Evolutionary conservation across 129 eudicot species (phyloP).

Genomic region (Mikania micrantha): DNA sequence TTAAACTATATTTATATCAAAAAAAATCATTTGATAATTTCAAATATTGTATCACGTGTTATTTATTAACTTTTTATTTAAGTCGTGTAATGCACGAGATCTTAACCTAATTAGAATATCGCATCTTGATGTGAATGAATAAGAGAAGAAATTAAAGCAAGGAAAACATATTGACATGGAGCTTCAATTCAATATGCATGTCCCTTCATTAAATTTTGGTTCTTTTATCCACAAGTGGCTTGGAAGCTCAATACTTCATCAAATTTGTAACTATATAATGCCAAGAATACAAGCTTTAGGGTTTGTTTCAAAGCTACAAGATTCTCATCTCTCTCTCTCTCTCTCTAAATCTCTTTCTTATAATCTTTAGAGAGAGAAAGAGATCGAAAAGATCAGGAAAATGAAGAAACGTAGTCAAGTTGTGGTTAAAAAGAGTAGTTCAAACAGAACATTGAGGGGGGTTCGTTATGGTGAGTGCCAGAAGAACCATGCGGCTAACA

Average conservation of each 20-base stretch:
- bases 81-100: no score
- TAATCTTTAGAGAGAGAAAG: slow-evolving; percentile 15
- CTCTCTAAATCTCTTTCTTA: background rate
- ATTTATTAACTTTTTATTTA: no score
- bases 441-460: slow-evolving; percentile 20
- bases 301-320: slow-evolving; percentile 2
- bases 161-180: no score
- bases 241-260: slow-evolving; percentile 5
- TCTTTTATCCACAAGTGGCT: slow-evolving; percentile 32
- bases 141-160: no score
- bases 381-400: no score
- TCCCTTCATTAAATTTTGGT: background rate
- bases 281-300: slow-evolving; percentile 25
- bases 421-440: slow-evolving; percentile 22
- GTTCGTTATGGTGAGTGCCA: slow-evolving; percentile 39
- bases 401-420: slow-evolving; percentile 46
- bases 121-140: no score
- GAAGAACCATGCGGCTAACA: slow-evolving; percentile 41
- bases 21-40: no score
- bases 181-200: no score
- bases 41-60: no score
- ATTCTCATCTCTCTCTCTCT: slow-evolving; percentile 5
- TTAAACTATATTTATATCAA: no score
- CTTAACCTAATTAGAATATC: no score
- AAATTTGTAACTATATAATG: slow-evolving; percentile 14